Base-by-base conservation (phyloP, 192 early-diverging fungal genomes). In the Coemansia furcata region DNA sequence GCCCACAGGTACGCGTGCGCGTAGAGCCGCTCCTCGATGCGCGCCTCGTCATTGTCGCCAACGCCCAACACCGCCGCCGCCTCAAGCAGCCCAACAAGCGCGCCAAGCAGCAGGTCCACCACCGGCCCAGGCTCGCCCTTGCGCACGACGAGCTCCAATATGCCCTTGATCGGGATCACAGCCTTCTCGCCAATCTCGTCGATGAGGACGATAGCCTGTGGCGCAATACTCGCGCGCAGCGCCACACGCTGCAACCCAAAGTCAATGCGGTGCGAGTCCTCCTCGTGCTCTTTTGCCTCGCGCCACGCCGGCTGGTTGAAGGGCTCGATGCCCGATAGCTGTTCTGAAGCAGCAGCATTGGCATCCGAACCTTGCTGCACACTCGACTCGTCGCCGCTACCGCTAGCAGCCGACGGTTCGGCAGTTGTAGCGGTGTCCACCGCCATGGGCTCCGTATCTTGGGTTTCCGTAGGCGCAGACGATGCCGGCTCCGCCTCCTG, bases 221-320 rank as follows among this genome's bases (percentile, higher is more conserved):
- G 78, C 8, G 72, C 65, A 63, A 67, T 81, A 65, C 85, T 87
- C 60, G 76, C 76, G 42, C 75, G 81, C 69, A 84, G 86, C 77
- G 60, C 77, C 58, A 78, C 90, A 69, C 66, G 87, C 69, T 66
- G 59, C 46, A 71, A 54, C 36, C 59, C 69, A 58, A 76, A 58
- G 65, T 61, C 64, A 44, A 43, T 50, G 61, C 73, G 76, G 6
- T 62, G 54, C 26, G 57, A 77, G 7, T 49, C 76, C 19, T 66
- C 65, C 29, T 58, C 69, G 1, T 73, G 78, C 32, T 74, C 85
- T 37, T 63, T 71, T 23, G 73, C 75, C 21, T 63, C 72, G 32
- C 80, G 77, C 64, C 77, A 84, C 37, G 73, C 54, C 5, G 66
- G 35, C 21, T 66, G 49, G 21, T 69, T 74, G 46, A 65, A 77